phyloP scores from a whole-genome alignment of 2,329 filamentous ascomycete genomes.

The Esteya vermicola region DNA sequence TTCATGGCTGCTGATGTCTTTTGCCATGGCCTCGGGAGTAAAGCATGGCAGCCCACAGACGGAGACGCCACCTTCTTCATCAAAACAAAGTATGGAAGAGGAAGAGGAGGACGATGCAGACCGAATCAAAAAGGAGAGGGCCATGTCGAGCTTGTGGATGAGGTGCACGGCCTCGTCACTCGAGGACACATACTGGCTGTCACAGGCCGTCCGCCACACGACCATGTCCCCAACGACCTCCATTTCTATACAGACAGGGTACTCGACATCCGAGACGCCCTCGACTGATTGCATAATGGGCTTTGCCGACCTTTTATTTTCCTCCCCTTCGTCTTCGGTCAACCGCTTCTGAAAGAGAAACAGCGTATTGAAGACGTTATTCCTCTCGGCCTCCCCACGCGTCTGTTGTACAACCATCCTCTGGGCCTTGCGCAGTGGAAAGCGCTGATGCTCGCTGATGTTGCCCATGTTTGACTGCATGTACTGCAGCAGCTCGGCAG shows the following conservation, averaged over 20 bases:
- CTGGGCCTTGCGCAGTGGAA: slow-evolving; percentile 59
- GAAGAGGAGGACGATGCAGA: slow-evolving; percentile 24
- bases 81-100: slow-evolving; percentile 34
- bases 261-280: slow-evolving; percentile 58
- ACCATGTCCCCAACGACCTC: slow-evolving; percentile 32
- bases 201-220: slow-evolving; percentile 58
- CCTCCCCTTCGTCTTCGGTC: background rate
- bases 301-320: slow-evolving; percentile 3
- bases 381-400: slow-evolving; percentile 17
- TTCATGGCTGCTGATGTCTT: background rate
- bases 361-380: slow-evolving; percentile 37
- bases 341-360: slow-evolving; percentile 37
- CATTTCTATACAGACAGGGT: slow-evolving; percentile 70
- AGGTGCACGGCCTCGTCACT: slow-evolving; percentile 31
- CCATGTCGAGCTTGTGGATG: slow-evolving; percentile 42
- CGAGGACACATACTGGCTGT: slow-evolving; percentile 35
- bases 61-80: slow-evolving; percentile 34
- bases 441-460: slow-evolving; percentile 60
- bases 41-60: slow-evolving; percentile 50
- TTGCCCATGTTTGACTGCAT: slow-evolving; percentile 56
- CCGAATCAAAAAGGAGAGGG: slow-evolving; percentile 41
- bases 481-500: slow-evolving; percentile 51
- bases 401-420: too few relatives aligned
- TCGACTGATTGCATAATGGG: slow-evolving; percentile 47
- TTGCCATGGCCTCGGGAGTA: slow-evolving; percentile 6